phyloP scores from a whole-genome alignment of 2,329 filamentous ascomycete species.

The Ophiocordyceps robertsii region DNA sequence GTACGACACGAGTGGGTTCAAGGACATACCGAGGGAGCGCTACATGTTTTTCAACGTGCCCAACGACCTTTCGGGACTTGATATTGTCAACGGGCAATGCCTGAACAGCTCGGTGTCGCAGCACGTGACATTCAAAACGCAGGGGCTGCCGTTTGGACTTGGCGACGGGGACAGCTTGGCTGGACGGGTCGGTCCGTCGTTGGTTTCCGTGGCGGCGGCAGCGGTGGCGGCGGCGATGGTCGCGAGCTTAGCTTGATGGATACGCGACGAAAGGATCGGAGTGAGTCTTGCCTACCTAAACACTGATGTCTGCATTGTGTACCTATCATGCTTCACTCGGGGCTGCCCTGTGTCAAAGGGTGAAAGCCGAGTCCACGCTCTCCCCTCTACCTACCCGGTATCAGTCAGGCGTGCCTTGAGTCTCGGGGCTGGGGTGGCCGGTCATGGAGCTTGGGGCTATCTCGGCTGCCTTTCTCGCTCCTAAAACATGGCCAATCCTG shows the following conservation, averaged over 20 bases:
- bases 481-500: no score
- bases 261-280: background rate
- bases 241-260: background rate
- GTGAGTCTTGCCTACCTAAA: no score
- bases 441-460: no score
- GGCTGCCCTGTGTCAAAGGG: no score
- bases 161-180: slow-evolving; percentile 18
- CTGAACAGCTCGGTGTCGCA: slow-evolving; percentile 50
- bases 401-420: no score
- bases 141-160: slow-evolving; percentile 40
- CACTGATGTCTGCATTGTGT: no score
- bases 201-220: slow-evolving; percentile 7
- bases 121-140: slow-evolving; percentile 57
- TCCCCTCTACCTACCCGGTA: no score
- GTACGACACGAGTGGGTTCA: slow-evolving; percentile 61
- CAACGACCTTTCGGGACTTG: slow-evolving; percentile 52
- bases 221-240: slow-evolving; percentile 6
- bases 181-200: slow-evolving; percentile 8
- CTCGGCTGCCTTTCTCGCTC: no score
- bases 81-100: slow-evolving; percentile 56
- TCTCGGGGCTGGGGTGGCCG: no score
- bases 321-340: no score
- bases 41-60: slow-evolving; percentile 74
- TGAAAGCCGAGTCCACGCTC: no score
- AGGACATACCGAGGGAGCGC: slow-evolving; percentile 47